phyloP scores from a whole-genome alignment of 2,329 filamentous ascomycete species.

The Apiospora saccharicola region DNA sequence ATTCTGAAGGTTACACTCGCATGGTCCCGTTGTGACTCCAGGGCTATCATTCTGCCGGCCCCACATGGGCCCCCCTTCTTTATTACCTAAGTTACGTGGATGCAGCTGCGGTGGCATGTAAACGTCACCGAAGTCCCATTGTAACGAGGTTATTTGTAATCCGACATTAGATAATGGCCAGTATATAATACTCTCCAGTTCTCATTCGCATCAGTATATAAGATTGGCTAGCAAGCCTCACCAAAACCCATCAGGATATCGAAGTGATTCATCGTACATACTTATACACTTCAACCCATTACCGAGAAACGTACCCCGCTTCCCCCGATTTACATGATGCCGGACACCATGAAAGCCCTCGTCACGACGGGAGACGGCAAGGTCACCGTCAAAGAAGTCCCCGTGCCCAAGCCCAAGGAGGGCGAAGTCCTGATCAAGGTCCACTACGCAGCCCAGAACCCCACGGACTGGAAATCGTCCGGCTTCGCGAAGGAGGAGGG shows the following conservation, averaged over 20 bases:
- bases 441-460: constrained; percentile 44
- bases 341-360: constrained; percentile 46
- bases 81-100: neutral
- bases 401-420: constrained; percentile 38
- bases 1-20: neutral
- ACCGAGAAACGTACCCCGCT: neutral
- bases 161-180: neutral
- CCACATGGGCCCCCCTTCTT: constrained; percentile 3
- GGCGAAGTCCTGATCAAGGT: constrained; percentile 45
- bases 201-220: neutral
- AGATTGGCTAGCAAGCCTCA: neutral
- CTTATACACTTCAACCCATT: neutral
- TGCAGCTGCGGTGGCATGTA: neutral
- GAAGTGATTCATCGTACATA: too few species aligned
- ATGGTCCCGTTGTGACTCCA: neutral
- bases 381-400: constrained; percentile 41
- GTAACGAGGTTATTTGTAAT: neutral
- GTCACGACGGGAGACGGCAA: constrained; percentile 42
- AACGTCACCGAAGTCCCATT: neutral
- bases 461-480: constrained; percentile 45
- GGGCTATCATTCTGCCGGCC: constrained; percentile 5
- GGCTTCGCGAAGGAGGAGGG: constrained; percentile 31
- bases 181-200: neutral
- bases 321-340: neutral
- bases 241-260: neutral